Base-by-base conservation (phyloP, 2,329 filamentous ascomycete species). In the Balansia obtecta region DNA sequence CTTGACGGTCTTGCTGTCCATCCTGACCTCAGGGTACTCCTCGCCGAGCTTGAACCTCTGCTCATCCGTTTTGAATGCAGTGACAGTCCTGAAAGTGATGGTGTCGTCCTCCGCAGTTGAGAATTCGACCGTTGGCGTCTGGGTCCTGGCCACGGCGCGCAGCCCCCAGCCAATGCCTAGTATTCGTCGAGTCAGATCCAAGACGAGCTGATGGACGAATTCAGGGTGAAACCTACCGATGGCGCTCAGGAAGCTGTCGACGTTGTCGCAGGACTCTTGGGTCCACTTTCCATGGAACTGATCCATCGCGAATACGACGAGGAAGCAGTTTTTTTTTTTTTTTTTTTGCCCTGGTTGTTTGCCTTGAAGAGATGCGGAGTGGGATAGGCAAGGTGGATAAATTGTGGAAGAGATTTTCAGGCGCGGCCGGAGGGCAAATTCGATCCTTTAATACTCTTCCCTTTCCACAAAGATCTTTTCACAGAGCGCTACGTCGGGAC, bases 61-160 rank as follows among this genome's bases (percentile, higher is more conserved):
- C 38, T 41, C n/a, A 39, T 48, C 46, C 13, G 46, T 48, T 22
- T 48, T 48, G 38, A 48, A 48, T 15, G 46, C 42, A 10, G 46
- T 48, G 11, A 48, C 30, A 15, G 46, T 48, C 37, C 32, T 48
- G 20, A 48, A 32, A 13, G 37, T 48, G 38, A 48, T 32, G 12
- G 13, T n/a, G 38, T 30, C 38, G 22, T 39, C 46, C 22, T 48
- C 46, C n/a, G 11, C 37, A 41, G 39, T 41, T 10, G 46, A 41
- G 22, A 48, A 48, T 37, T 48, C 20, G 6, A 48, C 15, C 1
- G 46, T 40, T 13, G 46, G 46, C 11, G 46, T 40, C 37, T 48
- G 46, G 12, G 37, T 48, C 38, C 41, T 48, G 46, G 46, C 46
- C 13, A 39, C 33, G 11, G 46, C 41, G 22, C 46, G 46, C 22